Evolutionary conservation across 2,329 filamentous ascomycete genomes (phyloP), one percentile per base, ranked within the genome.

Genomic region (Pochonia chlamydosporia): DNA sequence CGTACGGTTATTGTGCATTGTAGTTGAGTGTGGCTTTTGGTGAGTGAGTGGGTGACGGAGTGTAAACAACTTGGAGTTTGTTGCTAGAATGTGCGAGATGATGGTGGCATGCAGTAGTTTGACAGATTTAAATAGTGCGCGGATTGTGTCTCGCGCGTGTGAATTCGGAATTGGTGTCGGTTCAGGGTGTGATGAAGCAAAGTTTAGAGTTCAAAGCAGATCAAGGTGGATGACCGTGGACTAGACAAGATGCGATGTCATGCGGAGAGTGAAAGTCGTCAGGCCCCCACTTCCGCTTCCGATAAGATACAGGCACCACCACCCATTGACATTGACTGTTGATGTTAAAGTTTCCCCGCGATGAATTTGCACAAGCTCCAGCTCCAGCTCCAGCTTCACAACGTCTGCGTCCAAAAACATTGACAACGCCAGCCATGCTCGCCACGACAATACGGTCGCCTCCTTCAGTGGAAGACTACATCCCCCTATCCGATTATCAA

Each of bases 401-500:
- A 5, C 9, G 9, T 33, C 14, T n/a, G 14, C n/a, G 18, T 5
- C 11, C 18, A n/a, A n/a, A n/a, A n/a, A n/a, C 26, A 7, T 31
- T 16, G 4, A 8, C 26, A 5, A 26, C 26, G 10, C 2, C 14
- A 5, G 23, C n/a, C 18, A 69, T 69, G 66, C 59, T 75, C 41
- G 70, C 75, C 26, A 78, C 74, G 4, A 81, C 78, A 1, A 78
- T 87, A 40, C 73, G 73, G 42, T 68, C 68, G 3, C 70, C 80
- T 24, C 85, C 84, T 5, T 68, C 73, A 14, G 59, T 73, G 13
- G 71, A 71, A 30, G 78, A 82, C 60, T 91, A 82, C 65, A 81
- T 76, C 28, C 70, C 78, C 4, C 74, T 91, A 40, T 70, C 75
- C 49, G 82, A 88, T 51, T 86, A 89, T 61, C 79, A 89, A 63